Conservation (phyloP, 2,329 filamentous ascomycete species). For the Rhinocladiella similis region DNA sequence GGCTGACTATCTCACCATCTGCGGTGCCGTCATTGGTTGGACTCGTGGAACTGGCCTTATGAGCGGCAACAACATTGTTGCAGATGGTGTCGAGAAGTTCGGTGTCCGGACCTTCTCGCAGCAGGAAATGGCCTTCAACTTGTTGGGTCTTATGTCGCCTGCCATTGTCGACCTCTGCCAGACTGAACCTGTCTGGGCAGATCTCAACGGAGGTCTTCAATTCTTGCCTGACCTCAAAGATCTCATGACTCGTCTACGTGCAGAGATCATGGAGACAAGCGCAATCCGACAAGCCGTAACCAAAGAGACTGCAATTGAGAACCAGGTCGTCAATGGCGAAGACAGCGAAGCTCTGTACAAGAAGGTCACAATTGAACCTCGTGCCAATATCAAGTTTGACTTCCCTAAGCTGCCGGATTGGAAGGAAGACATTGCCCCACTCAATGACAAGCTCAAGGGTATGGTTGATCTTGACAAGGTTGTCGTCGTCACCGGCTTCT, state of each 20-base stretch:
- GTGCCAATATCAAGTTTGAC: conserved; percentile 96
- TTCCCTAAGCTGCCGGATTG: conserved; percentile 90
- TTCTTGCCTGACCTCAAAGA: conserved; percentile 96
- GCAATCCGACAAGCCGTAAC: conserved; percentile 91
- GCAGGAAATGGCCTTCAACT: conserved; percentile 99
- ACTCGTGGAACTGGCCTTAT: conserved; percentile 97
- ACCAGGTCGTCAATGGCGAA: conserved; percentile 95
- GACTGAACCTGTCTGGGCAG: conserved; percentile 90
- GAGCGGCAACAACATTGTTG: conserved; percentile 96
- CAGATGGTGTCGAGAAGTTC: conserved; percentile 93
- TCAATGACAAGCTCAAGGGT: conserved; percentile 85
- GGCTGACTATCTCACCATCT: conserved; percentile 96
- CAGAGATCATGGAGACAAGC: conserved; percentile 91
- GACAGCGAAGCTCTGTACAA: conserved; percentile 90
- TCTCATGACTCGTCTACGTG: conserved; percentile 88
- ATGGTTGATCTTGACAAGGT: conserved; percentile 99
- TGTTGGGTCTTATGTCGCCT: conserved; percentile 93
- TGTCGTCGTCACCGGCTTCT: conserved; percentile 94
- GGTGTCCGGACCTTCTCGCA: conserved; percentile 98
- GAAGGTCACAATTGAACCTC: conserved; percentile 88
- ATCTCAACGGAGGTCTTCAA: conserved; percentile 95
- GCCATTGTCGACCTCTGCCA: conserved; percentile 94
- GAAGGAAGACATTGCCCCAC: conserved; percentile 84
- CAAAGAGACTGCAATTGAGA: conserved; percentile 94
- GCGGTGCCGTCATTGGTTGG: conserved; percentile 98